These are phyloP conservation scores for Diaporthe sp. DNA, from an alignment of 2,329 filamentous ascomycete species.

Conservation along the genomic window DNA sequence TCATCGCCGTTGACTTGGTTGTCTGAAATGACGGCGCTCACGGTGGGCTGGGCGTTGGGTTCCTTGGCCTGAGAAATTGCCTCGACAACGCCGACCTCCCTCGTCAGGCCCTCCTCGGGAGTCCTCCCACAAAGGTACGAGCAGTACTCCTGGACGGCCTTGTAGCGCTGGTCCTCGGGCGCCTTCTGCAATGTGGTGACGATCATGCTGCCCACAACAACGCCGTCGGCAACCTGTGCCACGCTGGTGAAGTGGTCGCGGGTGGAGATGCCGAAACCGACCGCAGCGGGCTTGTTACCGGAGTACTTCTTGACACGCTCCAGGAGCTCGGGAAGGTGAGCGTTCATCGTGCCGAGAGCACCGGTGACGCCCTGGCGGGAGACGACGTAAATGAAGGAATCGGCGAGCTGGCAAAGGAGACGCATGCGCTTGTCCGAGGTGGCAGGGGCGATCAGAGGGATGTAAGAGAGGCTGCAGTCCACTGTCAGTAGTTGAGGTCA, in stretches of 20 bases:
- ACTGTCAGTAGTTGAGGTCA: neutral
- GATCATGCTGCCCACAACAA: slow-evolving; percentile 97
- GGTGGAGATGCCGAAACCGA: slow-evolving; percentile 97
- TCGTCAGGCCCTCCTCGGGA: slow-evolving; percentile 59
- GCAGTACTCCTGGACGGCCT: slow-evolving; percentile 89
- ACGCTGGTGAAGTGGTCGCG: slow-evolving; percentile 93
- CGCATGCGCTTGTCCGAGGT: slow-evolving; percentile 96
- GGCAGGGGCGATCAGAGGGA: slow-evolving; percentile 94
- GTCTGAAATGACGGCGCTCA: slow-evolving; percentile 75
- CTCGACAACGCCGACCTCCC: slow-evolving; percentile 80
- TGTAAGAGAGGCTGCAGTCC: slow-evolving; percentile 85
- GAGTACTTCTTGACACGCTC: slow-evolving; percentile 92
- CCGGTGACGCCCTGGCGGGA: slow-evolving; percentile 98
- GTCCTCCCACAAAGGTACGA: slow-evolving; percentile 72
- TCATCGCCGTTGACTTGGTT: slow-evolving; percentile 62
- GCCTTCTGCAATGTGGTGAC: slow-evolving; percentile 84
- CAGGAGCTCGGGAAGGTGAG: slow-evolving; percentile 84
- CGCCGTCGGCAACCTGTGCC: slow-evolving; percentile 87
- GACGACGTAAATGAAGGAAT: slow-evolving; percentile 99
- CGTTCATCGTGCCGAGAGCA: slow-evolving; percentile 85
- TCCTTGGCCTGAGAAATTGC: slow-evolving; percentile 73
- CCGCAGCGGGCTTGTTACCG: slow-evolving; percentile 88
- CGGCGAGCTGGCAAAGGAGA: slow-evolving; percentile 94
- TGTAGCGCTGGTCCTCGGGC: slow-evolving; percentile 73
- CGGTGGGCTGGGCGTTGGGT: slow-evolving; percentile 72